Evolutionary conservation across 140 eudicot genomes (phyloP).

Genomic region (Flaveria floridana): DNA sequence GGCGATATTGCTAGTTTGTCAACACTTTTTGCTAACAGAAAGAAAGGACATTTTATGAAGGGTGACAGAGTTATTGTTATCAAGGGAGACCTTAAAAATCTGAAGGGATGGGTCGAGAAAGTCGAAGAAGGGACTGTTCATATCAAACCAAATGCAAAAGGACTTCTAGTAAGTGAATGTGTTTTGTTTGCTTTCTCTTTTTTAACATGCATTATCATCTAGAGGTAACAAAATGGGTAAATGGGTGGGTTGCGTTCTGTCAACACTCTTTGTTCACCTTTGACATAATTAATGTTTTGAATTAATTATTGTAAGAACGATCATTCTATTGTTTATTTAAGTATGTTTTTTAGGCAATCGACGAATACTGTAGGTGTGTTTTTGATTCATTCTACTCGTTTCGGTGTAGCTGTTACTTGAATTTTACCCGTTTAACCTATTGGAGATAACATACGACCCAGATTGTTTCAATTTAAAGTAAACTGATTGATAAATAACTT

Average conservation of each 20-base stretch:
- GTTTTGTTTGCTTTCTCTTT: slow-evolving; percentile 1
- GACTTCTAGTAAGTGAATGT: slow-evolving; percentile 55
- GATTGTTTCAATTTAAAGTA: neutral
- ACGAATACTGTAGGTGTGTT: neutral
- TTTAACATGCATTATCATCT: neutral
- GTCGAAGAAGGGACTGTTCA: slow-evolving; percentile 94
- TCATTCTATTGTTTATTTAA: neutral
- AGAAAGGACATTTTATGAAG: slow-evolving; percentile 94
- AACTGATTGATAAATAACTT: neutral
- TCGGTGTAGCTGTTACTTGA: neutral
- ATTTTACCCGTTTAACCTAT: neutral
- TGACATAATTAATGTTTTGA: neutral
- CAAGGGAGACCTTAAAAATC: slow-evolving; percentile 86
- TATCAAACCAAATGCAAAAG: slow-evolving; percentile 67
- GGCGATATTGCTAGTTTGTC: slow-evolving; percentile 77
- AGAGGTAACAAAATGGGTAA: slow-evolving; percentile 12
- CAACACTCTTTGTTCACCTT: neutral
- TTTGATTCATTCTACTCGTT: neutral
- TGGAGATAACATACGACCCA: neutral
- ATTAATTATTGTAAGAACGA: neutral
- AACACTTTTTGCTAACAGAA: slow-evolving; percentile 79
- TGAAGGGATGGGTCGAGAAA: slow-evolving; percentile 90
- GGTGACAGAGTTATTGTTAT: slow-evolving; percentile 83
- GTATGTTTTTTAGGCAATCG: neutral
- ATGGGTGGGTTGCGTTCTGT: neutral